A percentile compares a stretch with the other conserved stretches of the same genome.
These are phyloP conservation scores for Zoysia japonica DNA, from an alignment of 176 grass and related monocot genomes.

Conservation along the genomic window DNA sequence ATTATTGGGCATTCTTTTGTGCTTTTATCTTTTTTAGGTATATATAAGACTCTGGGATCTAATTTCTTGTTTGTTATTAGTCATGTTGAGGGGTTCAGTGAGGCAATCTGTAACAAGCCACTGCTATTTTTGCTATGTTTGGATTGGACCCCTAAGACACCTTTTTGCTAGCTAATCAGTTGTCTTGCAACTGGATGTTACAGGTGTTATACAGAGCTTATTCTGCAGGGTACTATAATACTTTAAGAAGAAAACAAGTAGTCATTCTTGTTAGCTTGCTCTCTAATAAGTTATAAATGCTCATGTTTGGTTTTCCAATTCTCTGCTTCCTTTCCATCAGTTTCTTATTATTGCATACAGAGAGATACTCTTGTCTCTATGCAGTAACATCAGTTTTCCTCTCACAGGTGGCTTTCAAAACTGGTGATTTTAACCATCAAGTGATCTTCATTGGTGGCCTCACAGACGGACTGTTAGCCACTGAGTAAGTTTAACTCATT, in stretches of 20 bases:
- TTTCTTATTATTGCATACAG: conserved; percentile 24
- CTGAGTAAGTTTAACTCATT: conserved; percentile 60
- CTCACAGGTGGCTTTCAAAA: conserved; percentile 84
- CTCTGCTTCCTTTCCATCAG: background rate
- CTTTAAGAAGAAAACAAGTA: background rate
- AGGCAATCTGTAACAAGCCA: background rate
- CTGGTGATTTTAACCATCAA: conserved; percentile 89
- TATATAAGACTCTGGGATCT: background rate
- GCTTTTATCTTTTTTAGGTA: background rate
- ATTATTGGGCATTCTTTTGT: background rate
- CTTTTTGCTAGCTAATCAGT: conserved; percentile 1
- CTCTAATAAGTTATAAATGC: conserved; percentile 1
- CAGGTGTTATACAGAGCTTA: background rate
- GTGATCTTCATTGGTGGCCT: conserved; percentile 94
- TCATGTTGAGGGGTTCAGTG: background rate
- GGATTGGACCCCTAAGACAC: background rate
- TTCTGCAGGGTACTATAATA: background rate
- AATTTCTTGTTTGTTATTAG: background rate
- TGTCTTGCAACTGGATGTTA: background rate
- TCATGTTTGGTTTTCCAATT: background rate
- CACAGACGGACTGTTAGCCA: conserved; percentile 87
- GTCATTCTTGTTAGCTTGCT: background rate
- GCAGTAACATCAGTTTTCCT: conserved; percentile 15
- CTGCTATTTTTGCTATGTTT: conserved; percentile 14
- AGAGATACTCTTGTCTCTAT: background rate